phyloP scores from a whole-genome alignment of 176 grass and related monocot species.

The Cenchrus purpureus region DNA sequence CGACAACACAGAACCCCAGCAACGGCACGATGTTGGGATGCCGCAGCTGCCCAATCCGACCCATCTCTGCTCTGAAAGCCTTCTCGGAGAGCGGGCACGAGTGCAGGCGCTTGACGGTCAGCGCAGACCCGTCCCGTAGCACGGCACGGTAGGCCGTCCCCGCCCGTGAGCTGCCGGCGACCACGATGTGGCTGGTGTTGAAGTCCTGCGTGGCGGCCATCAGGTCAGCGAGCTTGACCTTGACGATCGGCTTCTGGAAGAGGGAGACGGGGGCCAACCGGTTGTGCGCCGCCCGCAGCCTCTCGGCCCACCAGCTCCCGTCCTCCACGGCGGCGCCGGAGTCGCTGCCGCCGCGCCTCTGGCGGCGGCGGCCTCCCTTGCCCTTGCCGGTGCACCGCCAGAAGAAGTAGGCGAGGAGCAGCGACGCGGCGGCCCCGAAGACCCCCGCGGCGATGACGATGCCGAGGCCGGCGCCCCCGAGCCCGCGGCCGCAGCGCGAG shows the following conservation, averaged over 20 bases:
- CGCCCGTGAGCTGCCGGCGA: conserved; percentile 77
- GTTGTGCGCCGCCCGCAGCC: conserved; percentile 74
- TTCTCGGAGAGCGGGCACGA: conserved; percentile 93
- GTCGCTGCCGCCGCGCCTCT: conserved; percentile 12
- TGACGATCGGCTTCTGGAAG: conserved; percentile 99
- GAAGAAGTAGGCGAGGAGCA: conserved; percentile 77
- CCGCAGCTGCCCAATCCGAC: conserved; percentile 73
- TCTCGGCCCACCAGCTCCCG: conserved; percentile 86
- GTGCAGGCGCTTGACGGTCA: conserved; percentile 92
- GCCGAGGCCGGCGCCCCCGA: conserved; percentile 45
- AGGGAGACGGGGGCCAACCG: conserved; percentile 75
- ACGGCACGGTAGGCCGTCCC: conserved; percentile 86
- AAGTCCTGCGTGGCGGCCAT: conserved; percentile 83
- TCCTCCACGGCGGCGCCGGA: conserved; percentile 49
- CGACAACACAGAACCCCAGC: conserved; percentile 91
- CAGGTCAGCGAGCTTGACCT: conserved; percentile 95
- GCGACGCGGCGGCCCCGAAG: conserved; percentile 73
- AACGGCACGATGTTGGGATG: conserved; percentile 96
- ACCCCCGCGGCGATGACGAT: conserved; percentile 87
- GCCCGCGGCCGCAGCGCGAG: conserved; percentile 45
- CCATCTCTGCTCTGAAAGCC: conserved; percentile 78
- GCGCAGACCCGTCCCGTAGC: conserved; percentile 77
- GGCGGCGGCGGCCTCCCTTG: conserved; percentile 42
- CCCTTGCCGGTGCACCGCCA: conserved; percentile 71
- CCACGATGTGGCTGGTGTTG: conserved; percentile 75